Evolutionary conservation across 176 grass and related monocot species (phyloP), one percentile per base, ranked within the genome.

Genomic region (Raddia distichophylla): DNA sequence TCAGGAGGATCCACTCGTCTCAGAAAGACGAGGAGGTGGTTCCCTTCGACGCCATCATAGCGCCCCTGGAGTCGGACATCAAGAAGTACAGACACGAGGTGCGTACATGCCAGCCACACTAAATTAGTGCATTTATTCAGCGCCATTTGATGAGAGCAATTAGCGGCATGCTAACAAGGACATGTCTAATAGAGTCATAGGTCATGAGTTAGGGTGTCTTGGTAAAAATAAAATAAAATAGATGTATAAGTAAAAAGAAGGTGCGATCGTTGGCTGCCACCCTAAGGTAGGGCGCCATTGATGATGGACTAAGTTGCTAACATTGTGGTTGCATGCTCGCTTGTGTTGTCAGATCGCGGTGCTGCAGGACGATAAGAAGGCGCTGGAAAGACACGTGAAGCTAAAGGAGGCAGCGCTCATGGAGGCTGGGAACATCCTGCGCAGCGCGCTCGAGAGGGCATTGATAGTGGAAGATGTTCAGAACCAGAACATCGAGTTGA

Each of bases 361-460:
- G 45, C 89, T 95, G 27, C 84, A 93, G 76, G 96, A 99, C 71
- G 96, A 99, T 76, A 95, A 93, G 1, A 98, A 93, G 76, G 85
- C 89, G 11, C 79, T 93, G 16, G 93, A 99, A 87, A 80, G 93
- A 34, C 82, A 89, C 71, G 76, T 83, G 60, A 99, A 90, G 80
- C 82, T 92, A 45, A 95, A 99, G 87, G 96, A 95, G 87, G 69
- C 77, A 10, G 89, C 90, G n/a, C 82, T 99, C n/a, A 50, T 95
- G 3, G 93, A 99, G 83, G 90, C 96, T 54, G 90, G 90, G 47
- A 90, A 91, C 66, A 93, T 93, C 77, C 75, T 99, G 70, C 82
- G 69, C 2, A 88, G 75, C 46, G 93, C 90, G 5, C 90, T 95
- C 19, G 96, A 98, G 88, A 88, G 93, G 48, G 93, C 93, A 27